These are phyloP conservation scores for Rubia occidens DNA, from an alignment of 305 asterid genomes.

Conservation along the genomic window DNA sequence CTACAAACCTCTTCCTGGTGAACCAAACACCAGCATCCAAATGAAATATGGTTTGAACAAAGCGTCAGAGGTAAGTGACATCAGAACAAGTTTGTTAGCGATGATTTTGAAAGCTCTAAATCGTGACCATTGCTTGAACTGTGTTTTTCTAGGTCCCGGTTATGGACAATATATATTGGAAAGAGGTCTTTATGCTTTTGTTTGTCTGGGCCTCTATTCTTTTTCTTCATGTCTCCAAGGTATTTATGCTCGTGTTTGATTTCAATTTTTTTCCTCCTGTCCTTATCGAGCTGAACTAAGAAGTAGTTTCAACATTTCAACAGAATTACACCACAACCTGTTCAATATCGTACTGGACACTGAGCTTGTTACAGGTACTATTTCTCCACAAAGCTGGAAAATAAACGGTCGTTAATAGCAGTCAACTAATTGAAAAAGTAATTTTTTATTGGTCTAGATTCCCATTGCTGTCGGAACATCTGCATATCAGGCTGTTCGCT, in stretches of 20 bases:
- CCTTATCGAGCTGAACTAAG: background rate
- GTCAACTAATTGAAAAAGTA: background rate
- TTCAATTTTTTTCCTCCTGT: background rate
- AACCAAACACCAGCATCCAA: constrained; percentile 29
- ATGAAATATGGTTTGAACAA: constrained; percentile 22
- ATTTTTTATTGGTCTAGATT: constrained; percentile 29
- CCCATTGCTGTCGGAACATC: constrained; percentile 61
- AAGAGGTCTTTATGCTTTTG: constrained; percentile 41
- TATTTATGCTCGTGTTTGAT: constrained; percentile 10
- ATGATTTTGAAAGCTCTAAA: constrained; percentile 2
- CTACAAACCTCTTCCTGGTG: constrained; percentile 48
- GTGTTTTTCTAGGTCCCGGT: constrained; percentile 33
- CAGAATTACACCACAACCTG: constrained; percentile 51
- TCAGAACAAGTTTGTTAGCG: constrained; percentile 5
- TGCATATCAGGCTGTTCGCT: constrained; percentile 46
- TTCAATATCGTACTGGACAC: constrained; percentile 47
- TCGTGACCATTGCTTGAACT: background rate
- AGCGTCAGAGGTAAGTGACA: constrained; percentile 30
- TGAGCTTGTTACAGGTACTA: constrained; percentile 53
- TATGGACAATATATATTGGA: constrained; percentile 50
- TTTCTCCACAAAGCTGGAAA: background rate
- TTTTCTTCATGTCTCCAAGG: constrained; percentile 51
- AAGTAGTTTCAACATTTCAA: background rate
- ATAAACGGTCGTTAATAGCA: background rate
- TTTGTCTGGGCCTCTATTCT: constrained; percentile 51